phyloP scores from a whole-genome alignment of 768 basidiomycete genomes.

The Filobasidium wieringae region DNA sequence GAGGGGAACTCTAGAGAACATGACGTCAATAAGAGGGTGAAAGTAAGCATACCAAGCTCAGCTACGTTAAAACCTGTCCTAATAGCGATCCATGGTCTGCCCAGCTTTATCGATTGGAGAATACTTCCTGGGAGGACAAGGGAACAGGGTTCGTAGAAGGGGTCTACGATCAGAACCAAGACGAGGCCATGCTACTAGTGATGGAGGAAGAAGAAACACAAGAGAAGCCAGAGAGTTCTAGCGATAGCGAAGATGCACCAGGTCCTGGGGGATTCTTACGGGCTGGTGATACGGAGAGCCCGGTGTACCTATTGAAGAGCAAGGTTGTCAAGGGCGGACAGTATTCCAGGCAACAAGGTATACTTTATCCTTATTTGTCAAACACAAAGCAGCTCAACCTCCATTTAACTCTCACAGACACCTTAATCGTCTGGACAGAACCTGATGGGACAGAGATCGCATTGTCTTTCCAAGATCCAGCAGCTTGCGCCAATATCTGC shows the following conservation, averaged over 20 bases:
- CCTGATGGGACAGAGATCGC: conserved; percentile 81
- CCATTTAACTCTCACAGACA: too few species aligned
- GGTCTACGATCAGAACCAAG: conserved; percentile 45
- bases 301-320: conserved; percentile 54
- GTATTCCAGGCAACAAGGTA: conserved; percentile 41
- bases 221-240: conserved; percentile 31
- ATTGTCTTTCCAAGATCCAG: conserved; percentile 88
- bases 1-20: neutral
- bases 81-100: too few species aligned
- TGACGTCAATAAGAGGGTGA: neutral
- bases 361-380: conserved; percentile 35
- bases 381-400: too few species aligned
- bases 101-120: neutral
- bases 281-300: conserved; percentile 1
- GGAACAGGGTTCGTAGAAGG: conserved; percentile 95
- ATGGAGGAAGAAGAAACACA: conserved; percentile 27
- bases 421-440: conserved; percentile 98
- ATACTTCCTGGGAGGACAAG: conserved; percentile 68
- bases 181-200: conserved; percentile 37
- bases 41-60: too few species aligned
- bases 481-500: conserved; percentile 94
- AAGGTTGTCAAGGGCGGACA: conserved; percentile 32
- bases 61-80: too few species aligned
- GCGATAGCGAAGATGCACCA: conserved; percentile 20
- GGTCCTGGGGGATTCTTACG: conserved; percentile 6